Evolutionary conservation across 129 eudicot species (phyloP), one percentile per base, ranked within the genome.

Genomic region (Flaveria robusta): DNA sequence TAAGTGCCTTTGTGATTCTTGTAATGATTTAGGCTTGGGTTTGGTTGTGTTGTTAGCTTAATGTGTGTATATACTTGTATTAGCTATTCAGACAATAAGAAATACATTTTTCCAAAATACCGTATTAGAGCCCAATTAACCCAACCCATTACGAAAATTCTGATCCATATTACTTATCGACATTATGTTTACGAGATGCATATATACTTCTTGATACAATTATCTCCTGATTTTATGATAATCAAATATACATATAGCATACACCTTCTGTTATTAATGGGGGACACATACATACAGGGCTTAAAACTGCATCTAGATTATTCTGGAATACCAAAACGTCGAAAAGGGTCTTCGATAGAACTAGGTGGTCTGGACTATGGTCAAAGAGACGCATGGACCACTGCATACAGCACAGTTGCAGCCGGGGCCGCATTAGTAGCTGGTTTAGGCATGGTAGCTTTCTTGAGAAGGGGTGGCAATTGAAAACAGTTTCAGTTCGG

Each of bases 361-460:
- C 64, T 75, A 37, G 81, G 86, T 47, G 74, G 66, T 69, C 41
- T 91, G 74, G 92, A 89, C 26, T 86, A 83, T 60, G 87, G 74
- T 68, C 90, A 86, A 42, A 72, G 87, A 70, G 97, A 95, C 80
- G 91, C 97, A 7, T 95, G 97, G 97, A 94, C 92, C 42, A 72
- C 96, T 23, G 97, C 97, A 52, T 91, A 95, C 70, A 87, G 94
- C 55, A 79, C 89, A 3, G 95, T 91, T 45, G 99, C 96, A 64
- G 99, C 99, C 15, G 97, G 99, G 58, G 99, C 99, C 22, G 94
- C 94, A 11, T 78, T 95, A 64, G 94, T 89, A 42, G 96, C 99
- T 7, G 96, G 99, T 31, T 80, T 95, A 84, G 96, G 99, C 39
- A 86, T 95, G 58, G 77, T 89, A 42, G 94, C 97, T 68, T 95